Percentiles rank a stretch among this genome's conserved stretches.
These are phyloP conservation scores for Globisporangium polare DNA, from an alignment of 352 stramenopile species.

Conservation along the genomic window DNA sequence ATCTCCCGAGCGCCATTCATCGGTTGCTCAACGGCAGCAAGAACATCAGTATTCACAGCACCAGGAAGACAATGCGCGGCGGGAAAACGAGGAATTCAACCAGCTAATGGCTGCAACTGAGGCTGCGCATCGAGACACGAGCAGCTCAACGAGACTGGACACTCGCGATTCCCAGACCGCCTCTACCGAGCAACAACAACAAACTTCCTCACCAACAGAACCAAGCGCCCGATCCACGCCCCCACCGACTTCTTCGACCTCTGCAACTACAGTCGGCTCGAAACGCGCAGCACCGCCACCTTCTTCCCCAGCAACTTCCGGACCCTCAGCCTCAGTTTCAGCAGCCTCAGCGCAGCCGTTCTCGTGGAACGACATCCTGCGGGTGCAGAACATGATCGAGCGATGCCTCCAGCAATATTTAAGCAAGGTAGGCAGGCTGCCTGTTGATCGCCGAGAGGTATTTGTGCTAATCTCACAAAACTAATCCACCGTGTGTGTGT, in stretches of 20 bases:
- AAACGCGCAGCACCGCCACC: background rate
- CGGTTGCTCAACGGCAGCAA: background rate
- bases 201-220: background rate
- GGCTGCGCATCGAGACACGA: no score
- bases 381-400: slow-evolving; percentile 89
- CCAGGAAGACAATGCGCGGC: background rate
- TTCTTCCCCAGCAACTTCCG: background rate
- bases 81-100: background rate
- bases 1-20: background rate
- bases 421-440: slow-evolving; percentile 56
- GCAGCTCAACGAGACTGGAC: background rate
- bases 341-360: slow-evolving; percentile 26
- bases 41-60: background rate
- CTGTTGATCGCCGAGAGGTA: background rate
- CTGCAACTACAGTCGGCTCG: background rate
- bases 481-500: background rate
- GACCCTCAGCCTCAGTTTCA: background rate
- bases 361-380: slow-evolving; percentile 88
- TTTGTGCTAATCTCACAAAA: background rate
- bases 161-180: background rate
- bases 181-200: background rate
- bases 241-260: background rate
- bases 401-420: slow-evolving; percentile 89
- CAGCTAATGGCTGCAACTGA: background rate
- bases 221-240: no score